Percentiles rank a stretch among this genome's conserved stretches.
phyloP scores from a whole-genome alignment of 768 basidiomycete genomes.

The Pisolithus sp. region DNA sequence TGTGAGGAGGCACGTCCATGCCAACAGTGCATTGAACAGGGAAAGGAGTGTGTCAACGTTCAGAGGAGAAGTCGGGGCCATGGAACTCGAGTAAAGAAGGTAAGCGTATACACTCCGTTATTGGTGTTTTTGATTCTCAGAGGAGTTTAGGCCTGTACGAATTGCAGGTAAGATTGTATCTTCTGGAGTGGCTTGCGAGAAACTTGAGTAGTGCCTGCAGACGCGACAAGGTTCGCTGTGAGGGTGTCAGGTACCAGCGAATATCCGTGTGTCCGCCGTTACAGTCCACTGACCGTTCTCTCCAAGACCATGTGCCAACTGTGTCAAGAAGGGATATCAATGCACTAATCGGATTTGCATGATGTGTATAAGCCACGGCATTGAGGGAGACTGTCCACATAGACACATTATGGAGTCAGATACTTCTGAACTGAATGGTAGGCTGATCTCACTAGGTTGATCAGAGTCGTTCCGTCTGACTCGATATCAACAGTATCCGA shows the following conservation, averaged over 20 bases:
- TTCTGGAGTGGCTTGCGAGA: constrained; percentile 3
- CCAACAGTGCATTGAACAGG: constrained; percentile 41
- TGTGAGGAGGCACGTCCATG: constrained; percentile 59
- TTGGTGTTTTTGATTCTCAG: constrained; percentile 5
- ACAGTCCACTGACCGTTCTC: constrained; percentile 1
- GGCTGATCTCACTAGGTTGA: background rate
- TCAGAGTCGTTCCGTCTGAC: background rate
- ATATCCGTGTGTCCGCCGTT: background rate
- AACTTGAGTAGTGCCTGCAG: constrained; percentile 26
- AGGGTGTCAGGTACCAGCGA: constrained; percentile 43
- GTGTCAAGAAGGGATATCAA: constrained; percentile 44
- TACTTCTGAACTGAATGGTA: constrained; percentile 21
- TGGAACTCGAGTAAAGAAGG: constrained; percentile 56
- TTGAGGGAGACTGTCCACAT: constrained; percentile 42
- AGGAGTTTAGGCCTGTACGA: constrained; percentile 46
- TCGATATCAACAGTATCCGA: constrained; percentile 1
- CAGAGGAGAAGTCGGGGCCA: constrained; percentile 50
- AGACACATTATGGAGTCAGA: constrained; percentile 20
- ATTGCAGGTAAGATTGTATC: constrained; percentile 43
- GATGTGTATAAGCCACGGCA: constrained; percentile 39
- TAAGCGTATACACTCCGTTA: constrained; percentile 25
- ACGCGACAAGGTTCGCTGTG: constrained; percentile 58
- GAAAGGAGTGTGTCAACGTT: constrained; percentile 42
- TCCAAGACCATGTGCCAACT: constrained; percentile 44
- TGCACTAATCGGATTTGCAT: constrained; percentile 46